Evolutionary conservation across 148 eudicot species (phyloP), one percentile per base, ranked within the genome.

Genomic region (Drosera capensis): DNA sequence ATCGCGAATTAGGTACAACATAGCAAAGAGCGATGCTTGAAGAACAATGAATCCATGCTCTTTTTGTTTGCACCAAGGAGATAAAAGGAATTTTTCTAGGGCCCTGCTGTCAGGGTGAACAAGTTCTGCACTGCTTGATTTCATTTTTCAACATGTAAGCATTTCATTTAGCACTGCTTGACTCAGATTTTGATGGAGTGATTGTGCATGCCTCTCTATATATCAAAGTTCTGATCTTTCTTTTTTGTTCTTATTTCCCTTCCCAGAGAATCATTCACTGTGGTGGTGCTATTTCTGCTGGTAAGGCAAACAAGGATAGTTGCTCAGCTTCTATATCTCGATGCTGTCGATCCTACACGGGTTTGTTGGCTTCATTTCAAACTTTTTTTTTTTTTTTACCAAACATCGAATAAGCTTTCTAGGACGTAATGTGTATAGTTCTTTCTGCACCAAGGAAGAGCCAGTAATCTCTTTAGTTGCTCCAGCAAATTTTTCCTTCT

Each of bases 251-350:
- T 13, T 43, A 8, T 43, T 23, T 40, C 20, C 23, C 45, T n/a
- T n/a, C n/a, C n/a, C n/a, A 87, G 96, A 77, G 96, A 44, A 87
- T 87, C 40, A 80, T 88, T 29, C 86, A 94, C 2, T 88, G 96
- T 64, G 81, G 96, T 52, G 96, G 96, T 51, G 77, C 77, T 7
- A 83, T 88, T 45, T 80, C 80, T 40, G 96, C 80, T 73, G 96
- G 79, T 56, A 87, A 79, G 96, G 94, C 96, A 14, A 79, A 87
- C 54, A 74, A 70, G n/a, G 22, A 82, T 87, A 28, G 94, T 87
- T 40, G 94, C 80, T 30, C 94, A 87, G 57, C 82, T 87, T 58
- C 76, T 87, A 17, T 83, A 88, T 74, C 83, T 88, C 36, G 96
- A 88, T 65, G 96, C 92, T 24, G 79, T 83, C 44, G 94, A 88